Evolutionary conservation across 2,329 filamentous ascomycete species (phyloP), one percentile per base, ranked within the genome.

Genomic region (Dothistroma septosporum): DNA sequence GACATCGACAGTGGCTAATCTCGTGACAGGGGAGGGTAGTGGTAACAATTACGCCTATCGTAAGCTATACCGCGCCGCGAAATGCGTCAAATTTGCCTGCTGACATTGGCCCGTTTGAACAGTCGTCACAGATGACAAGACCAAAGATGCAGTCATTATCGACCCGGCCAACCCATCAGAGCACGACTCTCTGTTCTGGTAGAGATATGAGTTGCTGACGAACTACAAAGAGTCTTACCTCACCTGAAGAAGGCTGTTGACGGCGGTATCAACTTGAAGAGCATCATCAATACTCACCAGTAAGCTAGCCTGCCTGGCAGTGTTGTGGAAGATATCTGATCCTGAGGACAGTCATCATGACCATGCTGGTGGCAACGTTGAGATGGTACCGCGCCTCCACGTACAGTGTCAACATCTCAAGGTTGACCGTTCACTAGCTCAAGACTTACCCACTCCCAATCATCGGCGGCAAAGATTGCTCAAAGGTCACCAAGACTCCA

Each of bases 231-330:
- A 68, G 85, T 88, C 4, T 74, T 83, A 3, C 85, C 86, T 12
- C 79, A 83, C 10, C 77, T 99, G 56, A 87, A 93, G 73, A 83
- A 92, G 66, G 87, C 90, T 61, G 87, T 90, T 6, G 77, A 86
- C 46, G 78, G 80, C 22, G 87, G 88, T 68, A 91, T 96, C 72
- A 92, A 95, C 69, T 78, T 99, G 64, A 92, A 84, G 24, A 90
- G 87, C 54, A 96, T 99, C 72, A 87, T 97, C 70, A 99, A 99
- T 74, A 99, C 94, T 1, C 94, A 99, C 72, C 93, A 97, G 92
- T 96, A 80, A 76, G 90, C 76, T 24, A 52, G 19, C 16, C 21
- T 44, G 14, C 21, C 28, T 6, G 11, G 12, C 28, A 9, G 6
- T 24, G 14, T 24, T 9, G 16, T 10, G 21, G 28, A 14, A 19